phyloP scores from a whole-genome alignment of 2,329 filamentous ascomycete species.

The Neoascochyta sp. region DNA sequence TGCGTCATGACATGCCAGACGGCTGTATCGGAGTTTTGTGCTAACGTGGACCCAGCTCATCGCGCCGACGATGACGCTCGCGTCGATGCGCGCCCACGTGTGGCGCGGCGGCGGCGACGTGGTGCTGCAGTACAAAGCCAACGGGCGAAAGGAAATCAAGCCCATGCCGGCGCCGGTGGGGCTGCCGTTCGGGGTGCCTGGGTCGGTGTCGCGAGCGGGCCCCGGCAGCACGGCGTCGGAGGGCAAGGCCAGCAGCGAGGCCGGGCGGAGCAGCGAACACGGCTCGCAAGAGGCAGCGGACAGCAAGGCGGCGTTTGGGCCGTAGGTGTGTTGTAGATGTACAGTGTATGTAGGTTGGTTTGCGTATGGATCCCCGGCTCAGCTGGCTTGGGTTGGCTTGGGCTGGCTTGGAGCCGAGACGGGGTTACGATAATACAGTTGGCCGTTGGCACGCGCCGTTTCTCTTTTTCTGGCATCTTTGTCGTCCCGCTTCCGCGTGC shows the following conservation, averaged over 20 bases:
- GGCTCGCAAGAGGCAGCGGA: slow-evolving; percentile 19
- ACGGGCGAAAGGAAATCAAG: slow-evolving; percentile 68
- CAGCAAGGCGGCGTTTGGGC: slow-evolving; percentile 14
- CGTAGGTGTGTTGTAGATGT: slow-evolving; percentile 5
- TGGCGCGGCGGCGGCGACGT: slow-evolving; percentile 97
- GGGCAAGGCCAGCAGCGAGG: slow-evolving; percentile 34
- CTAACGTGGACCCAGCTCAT: slow-evolving; percentile 50
- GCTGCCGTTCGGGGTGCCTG: slow-evolving; percentile 6
- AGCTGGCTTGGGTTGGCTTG: too few relatives aligned
- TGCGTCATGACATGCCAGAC: too few relatives aligned
- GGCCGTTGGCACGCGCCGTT: slow-evolving; percentile 1
- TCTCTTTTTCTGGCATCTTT: slow-evolving; percentile 2
- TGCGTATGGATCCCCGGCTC: too few relatives aligned
- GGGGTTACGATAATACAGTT: not conserved
- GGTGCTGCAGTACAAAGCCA: slow-evolving; percentile 83
- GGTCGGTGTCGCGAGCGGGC: slow-evolving; percentile 6
- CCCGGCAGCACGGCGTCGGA: slow-evolving; percentile 29
- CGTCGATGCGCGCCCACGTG: slow-evolving; percentile 83
- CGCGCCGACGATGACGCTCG: slow-evolving; percentile 82
- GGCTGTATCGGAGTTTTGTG: too few relatives aligned
- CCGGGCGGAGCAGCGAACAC: slow-evolving; percentile 20
- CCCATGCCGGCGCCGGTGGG: slow-evolving; percentile 19
- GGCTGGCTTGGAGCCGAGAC: not conserved
- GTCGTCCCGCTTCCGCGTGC: too few relatives aligned
- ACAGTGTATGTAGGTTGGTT: slow-evolving; percentile 1